Conservation (phyloP, 2,329 filamentous ascomycete species). For the Ophiostoma ips region DNA sequence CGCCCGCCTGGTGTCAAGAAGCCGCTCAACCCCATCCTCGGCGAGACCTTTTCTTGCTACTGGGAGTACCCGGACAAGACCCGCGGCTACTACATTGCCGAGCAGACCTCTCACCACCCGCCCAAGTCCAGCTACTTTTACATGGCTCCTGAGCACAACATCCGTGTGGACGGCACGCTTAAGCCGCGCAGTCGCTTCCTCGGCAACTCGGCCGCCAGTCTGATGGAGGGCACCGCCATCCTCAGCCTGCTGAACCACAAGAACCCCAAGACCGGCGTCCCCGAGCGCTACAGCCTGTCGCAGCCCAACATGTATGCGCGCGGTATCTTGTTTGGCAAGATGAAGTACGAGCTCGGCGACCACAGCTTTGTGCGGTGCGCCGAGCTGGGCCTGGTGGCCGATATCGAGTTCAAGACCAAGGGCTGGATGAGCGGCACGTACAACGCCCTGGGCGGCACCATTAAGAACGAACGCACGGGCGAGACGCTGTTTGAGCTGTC, state of each 20-base stretch:
- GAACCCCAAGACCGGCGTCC: slow-evolving; percentile 43
- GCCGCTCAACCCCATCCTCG: slow-evolving; percentile 88
- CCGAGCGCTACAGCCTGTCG: slow-evolving; percentile 85
- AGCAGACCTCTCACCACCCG: slow-evolving; percentile 96
- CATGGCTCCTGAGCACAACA: slow-evolving; percentile 85
- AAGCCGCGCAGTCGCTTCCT: slow-evolving; percentile 92
- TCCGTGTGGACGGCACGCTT: slow-evolving; percentile 87
- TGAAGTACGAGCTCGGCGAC: slow-evolving; percentile 98
- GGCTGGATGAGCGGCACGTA: slow-evolving; percentile 95
- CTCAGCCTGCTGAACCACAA: slow-evolving; percentile 71
- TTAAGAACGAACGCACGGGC: slow-evolving; percentile 77
- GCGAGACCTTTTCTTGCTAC: slow-evolving; percentile 88
- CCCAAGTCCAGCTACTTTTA: slow-evolving; percentile 99
- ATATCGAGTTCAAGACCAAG: slow-evolving; percentile 97
- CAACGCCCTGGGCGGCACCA: slow-evolving; percentile 83
- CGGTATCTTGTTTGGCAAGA: slow-evolving; percentile 93
- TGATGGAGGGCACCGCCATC: slow-evolving; percentile 95
- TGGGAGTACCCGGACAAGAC: slow-evolving; percentile 84
- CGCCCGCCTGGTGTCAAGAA: slow-evolving; percentile 98
- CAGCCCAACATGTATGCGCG: slow-evolving; percentile 99
- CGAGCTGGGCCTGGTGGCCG: slow-evolving; percentile 71
- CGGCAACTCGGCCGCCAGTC: slow-evolving; percentile 89
- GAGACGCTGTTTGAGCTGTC: slow-evolving; percentile 84
- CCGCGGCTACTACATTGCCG: slow-evolving; percentile 85
- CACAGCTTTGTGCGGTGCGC: slow-evolving; percentile 88